A percentile compares a stretch with the other conserved stretches of the same genome.
These are phyloP conservation scores for Aspergillus sparsus DNA, from an alignment of 495 filamentous ascomycete species.

Conservation along the genomic window DNA sequence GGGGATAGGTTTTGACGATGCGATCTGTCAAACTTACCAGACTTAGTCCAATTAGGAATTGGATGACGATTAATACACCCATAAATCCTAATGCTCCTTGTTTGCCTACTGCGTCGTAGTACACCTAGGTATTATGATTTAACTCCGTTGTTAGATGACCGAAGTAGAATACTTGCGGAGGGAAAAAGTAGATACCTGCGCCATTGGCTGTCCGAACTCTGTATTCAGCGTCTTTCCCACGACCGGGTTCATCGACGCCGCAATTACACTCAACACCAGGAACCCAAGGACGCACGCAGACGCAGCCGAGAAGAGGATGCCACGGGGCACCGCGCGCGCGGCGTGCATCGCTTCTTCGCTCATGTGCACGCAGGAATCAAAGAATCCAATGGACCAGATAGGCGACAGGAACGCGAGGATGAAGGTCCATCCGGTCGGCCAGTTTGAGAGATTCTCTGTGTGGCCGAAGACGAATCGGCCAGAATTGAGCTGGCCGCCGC, in stretches of 20 bases:
- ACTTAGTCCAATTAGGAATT: constrained; percentile 50
- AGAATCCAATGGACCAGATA: constrained; percentile 64
- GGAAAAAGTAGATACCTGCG: constrained; percentile 35
- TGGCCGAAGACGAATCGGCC: constrained; percentile 42
- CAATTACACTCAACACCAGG: constrained; percentile 53
- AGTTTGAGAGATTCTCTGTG: constrained; percentile 56
- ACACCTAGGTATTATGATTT: constrained; percentile 30
- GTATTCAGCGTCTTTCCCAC: constrained; percentile 35
- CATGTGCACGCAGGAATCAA: constrained; percentile 57
- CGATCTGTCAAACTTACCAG: constrained; percentile 27
- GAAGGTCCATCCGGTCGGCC: constrained; percentile 60
- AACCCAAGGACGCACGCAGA: constrained; percentile 53
- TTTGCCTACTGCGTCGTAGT: constrained; percentile 49
- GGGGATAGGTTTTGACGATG: constrained; percentile 9
- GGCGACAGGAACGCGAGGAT: constrained; percentile 62
- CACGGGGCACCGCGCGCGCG: constrained; percentile 59
- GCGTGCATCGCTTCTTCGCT: constrained; percentile 63
- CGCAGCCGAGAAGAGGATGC: constrained; percentile 50
- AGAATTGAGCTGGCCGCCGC: constrained; percentile 36
- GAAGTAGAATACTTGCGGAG: neutral
- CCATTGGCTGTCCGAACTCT: constrained; percentile 49
- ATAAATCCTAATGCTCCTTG: constrained; percentile 49
- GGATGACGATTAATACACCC: constrained; percentile 43
- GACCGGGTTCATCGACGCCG: constrained; percentile 41
- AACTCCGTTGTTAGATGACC: neutral